Percentiles rank a stretch among this genome's conserved stretches.
phyloP scores from a whole-genome alignment of 192 early-diverging fungal species.

The Thamnidium elegans region DNA sequence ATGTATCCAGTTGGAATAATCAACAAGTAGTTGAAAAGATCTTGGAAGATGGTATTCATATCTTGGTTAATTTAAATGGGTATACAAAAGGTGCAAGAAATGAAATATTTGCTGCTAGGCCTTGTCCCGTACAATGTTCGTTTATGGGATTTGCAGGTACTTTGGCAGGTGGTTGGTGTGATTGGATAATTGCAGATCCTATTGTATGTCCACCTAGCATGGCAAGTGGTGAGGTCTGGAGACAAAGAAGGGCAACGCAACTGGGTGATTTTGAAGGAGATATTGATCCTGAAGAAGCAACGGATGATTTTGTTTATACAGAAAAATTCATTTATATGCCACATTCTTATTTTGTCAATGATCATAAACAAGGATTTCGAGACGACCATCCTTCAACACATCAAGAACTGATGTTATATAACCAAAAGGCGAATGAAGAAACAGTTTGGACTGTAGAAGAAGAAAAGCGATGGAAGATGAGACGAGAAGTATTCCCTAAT shows the following conservation, averaged over 20 bases:
- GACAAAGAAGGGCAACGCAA: conserved; percentile 30
- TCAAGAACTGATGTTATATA: not conserved
- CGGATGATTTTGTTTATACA: conserved; percentile 73
- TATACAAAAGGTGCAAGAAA: conserved; percentile 96
- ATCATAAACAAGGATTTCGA: conserved; percentile 88
- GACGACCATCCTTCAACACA: conserved; percentile 41
- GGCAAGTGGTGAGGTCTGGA: conserved; percentile 58
- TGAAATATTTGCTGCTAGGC: conserved; percentile 90
- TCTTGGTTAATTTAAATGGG: conserved; percentile 91
- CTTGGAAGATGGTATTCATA: conserved; percentile 75
- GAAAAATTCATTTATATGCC: conserved; percentile 93
- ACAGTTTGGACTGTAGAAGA: conserved; percentile 76
- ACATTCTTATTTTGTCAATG: conserved; percentile 91
- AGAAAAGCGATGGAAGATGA: conserved; percentile 77
- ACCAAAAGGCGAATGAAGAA: conserved; percentile 22
- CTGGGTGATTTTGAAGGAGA: conserved; percentile 53
- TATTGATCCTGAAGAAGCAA: conserved; percentile 52
- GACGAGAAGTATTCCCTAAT: conserved; percentile 80
- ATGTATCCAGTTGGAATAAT: conserved; percentile 69
- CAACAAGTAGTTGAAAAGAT: conserved; percentile 77
- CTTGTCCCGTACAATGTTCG: conserved; percentile 83
- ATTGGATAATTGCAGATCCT: conserved; percentile 77
- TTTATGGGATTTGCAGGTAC: conserved; percentile 96
- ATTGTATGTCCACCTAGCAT: conserved; percentile 71
- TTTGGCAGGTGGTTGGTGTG: conserved; percentile 82